Percentiles rank a stretch among this genome's conserved stretches.
Conservation (phyloP, 805 yeast species). For the Metschnikowia shivogae region DNA sequence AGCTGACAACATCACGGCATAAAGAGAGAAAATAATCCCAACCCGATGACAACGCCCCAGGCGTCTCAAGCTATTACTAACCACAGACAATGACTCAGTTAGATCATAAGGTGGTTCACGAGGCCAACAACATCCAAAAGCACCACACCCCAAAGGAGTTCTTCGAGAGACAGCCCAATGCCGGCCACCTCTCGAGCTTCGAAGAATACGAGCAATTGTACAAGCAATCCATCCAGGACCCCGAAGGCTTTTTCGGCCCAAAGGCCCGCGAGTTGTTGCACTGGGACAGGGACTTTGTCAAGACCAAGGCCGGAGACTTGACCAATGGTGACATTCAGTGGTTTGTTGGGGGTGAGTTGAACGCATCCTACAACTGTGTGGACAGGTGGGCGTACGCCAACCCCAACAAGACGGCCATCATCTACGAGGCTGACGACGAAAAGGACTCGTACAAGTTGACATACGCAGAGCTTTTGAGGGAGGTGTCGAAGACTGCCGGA, state of each 20-base stretch:
- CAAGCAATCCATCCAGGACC: slow-evolving; percentile 53
- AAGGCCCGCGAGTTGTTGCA: slow-evolving; percentile 46
- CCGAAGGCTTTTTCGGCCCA: slow-evolving; percentile 51
- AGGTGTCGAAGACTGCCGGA: slow-evolving; percentile 70
- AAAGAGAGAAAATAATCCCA: too few species aligned
- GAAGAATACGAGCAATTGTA: slow-evolving; percentile 62
- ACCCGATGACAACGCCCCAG: not conserved
- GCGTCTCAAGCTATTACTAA: slow-evolving; percentile 5
- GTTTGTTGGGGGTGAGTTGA: slow-evolving; percentile 76
- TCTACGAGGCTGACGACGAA: slow-evolving; percentile 81
- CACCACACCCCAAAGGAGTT: slow-evolving; percentile 54
- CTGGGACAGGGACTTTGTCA: slow-evolving; percentile 52
- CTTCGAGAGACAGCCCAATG: slow-evolving; percentile 54
- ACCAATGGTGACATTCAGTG: slow-evolving; percentile 52
- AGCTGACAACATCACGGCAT: too few species aligned
- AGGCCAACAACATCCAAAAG: slow-evolving; percentile 49
- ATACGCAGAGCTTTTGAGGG: slow-evolving; percentile 64
- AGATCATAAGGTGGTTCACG: slow-evolving; percentile 51
- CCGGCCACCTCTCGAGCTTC: slow-evolving; percentile 55
- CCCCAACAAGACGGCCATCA: slow-evolving; percentile 71
- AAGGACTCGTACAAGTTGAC: slow-evolving; percentile 58
- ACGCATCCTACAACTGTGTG: slow-evolving; percentile 77
- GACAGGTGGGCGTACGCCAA: slow-evolving; percentile 72
- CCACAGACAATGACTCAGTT: slow-evolving; percentile 23
- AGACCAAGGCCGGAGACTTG: slow-evolving; percentile 45